Conservation (phyloP, 2,329 filamentous ascomycete species). For the Trichoderma harzianum region DNA sequence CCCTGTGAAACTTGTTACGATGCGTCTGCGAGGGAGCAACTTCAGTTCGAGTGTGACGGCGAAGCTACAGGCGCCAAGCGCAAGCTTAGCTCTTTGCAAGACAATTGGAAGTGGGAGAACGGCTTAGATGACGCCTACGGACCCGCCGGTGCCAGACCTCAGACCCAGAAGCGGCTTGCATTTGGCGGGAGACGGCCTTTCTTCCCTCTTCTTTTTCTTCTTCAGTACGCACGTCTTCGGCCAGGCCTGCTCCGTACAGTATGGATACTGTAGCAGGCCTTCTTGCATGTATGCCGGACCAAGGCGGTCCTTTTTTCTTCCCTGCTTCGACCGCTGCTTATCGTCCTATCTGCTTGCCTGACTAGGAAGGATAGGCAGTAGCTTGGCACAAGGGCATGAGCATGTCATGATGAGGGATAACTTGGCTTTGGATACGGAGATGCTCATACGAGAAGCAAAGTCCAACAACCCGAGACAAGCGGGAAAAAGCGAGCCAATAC, state of each 20-base stretch:
- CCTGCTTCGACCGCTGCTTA: conserved; percentile 1
- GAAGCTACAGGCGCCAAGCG: background rate
- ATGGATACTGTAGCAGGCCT: background rate
- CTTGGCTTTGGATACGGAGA: background rate
- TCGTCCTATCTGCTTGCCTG: conserved; percentile 9
- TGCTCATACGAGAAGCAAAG: background rate
- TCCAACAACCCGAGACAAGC: background rate
- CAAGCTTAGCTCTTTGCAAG: conserved; percentile 3
- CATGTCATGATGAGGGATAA: conserved; percentile 7
- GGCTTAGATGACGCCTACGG: conserved; percentile 13
- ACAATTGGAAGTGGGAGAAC: conserved; percentile 11
- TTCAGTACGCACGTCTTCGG: background rate
- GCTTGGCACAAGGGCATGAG: conserved; percentile 6
- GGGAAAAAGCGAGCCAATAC: background rate
- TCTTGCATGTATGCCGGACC: background rate
- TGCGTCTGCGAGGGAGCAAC: background rate
- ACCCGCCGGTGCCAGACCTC: conserved; percentile 13
- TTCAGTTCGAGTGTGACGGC: conserved; percentile 1
- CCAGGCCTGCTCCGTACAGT: conserved; percentile 4
- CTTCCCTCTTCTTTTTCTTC: background rate
- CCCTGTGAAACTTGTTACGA: background rate
- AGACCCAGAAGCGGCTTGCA: conserved; percentile 15
- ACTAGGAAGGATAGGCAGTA: conserved; percentile 15
- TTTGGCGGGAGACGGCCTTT: background rate
- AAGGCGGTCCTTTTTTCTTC: background rate